Percentiles rank a stretch among this genome's conserved stretches.
phyloP scores from a whole-genome alignment of 495 filamentous ascomycete species.

The Bathelium albidoporum region DNA sequence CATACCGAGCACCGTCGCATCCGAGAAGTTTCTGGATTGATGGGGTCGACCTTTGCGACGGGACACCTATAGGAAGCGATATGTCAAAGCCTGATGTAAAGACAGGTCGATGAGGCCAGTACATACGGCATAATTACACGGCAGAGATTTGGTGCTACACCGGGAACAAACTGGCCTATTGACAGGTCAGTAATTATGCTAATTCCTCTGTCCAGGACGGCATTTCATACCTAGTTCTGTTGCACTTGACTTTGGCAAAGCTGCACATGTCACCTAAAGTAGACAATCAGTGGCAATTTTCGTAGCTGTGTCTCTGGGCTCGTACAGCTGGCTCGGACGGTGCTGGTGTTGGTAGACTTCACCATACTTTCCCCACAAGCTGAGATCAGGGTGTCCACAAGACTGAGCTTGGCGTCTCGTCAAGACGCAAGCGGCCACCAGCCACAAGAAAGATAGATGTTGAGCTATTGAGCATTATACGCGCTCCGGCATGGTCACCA shows the following conservation, averaged over 20 bases:
- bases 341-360: not conserved
- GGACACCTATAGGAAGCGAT: not conserved
- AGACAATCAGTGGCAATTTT: not conserved
- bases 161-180: not conserved
- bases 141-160: conserved; percentile 2
- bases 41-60: not conserved
- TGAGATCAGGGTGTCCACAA: not conserved
- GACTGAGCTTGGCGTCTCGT: not conserved
- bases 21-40: not conserved
- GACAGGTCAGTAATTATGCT: not conserved
- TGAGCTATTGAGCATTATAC: not conserved
- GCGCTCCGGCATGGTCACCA: not conserved
- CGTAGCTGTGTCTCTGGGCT: not conserved
- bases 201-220: not conserved
- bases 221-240: not conserved
- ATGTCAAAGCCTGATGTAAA: not conserved
- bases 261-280: not conserved
- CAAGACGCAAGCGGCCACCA: not conserved
- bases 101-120: not conserved
- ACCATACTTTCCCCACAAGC: not conserved
- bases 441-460: not conserved
- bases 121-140: not conserved
- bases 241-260: conserved; percentile 1
- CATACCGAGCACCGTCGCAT: not conserved
- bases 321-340: not conserved